These are phyloP conservation scores for Phialophora chinensis DNA, from an alignment of 2,329 filamentous ascomycete species.

Conservation along the genomic window DNA sequence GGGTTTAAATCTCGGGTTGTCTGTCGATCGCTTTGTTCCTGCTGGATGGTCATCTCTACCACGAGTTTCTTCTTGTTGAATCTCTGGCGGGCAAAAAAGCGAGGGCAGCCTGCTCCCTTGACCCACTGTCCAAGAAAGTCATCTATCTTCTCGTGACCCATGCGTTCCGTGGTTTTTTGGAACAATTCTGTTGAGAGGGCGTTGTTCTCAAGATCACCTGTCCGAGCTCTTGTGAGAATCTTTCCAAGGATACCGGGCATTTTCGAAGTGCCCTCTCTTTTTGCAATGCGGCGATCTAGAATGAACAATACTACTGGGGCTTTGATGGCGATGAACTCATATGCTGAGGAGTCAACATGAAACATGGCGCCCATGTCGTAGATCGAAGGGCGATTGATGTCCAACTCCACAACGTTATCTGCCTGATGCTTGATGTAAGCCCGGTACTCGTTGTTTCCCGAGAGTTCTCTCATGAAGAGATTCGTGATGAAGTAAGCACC, in stretches of 20 bases:
- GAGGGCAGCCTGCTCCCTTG: slow-evolving; percentile 82
- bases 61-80: slow-evolving; percentile 99
- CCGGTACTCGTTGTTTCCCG: slow-evolving; percentile 92
- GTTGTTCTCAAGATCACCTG: slow-evolving; percentile 73
- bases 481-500: slow-evolving; percentile 96
- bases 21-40: slow-evolving; percentile 68
- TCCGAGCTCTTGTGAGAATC: slow-evolving; percentile 84
- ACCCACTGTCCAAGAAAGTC: slow-evolving; percentile 95
- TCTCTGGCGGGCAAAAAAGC: slow-evolving; percentile 81
- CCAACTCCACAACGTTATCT: slow-evolving; percentile 80
- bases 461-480: slow-evolving; percentile 85
- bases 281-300: slow-evolving; percentile 86
- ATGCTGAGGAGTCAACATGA: slow-evolving; percentile 80
- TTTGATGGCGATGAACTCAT: slow-evolving; percentile 89
- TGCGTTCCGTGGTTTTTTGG: slow-evolving; percentile 82
- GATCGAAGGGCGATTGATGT: slow-evolving; percentile 81
- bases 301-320: slow-evolving; percentile 91
- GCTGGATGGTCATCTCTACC: slow-evolving; percentile 86
- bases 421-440: slow-evolving; percentile 86
- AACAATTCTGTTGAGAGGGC: slow-evolving; percentile 79
- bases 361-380: slow-evolving; percentile 78
- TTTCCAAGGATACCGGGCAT: slow-evolving; percentile 84
- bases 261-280: slow-evolving; percentile 82
- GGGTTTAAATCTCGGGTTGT: slow-evolving; percentile 68
- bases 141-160: slow-evolving; percentile 84